Evolutionary conservation across 768 basidiomycete species (phyloP).

Genomic region (Postia placenta): DNA sequence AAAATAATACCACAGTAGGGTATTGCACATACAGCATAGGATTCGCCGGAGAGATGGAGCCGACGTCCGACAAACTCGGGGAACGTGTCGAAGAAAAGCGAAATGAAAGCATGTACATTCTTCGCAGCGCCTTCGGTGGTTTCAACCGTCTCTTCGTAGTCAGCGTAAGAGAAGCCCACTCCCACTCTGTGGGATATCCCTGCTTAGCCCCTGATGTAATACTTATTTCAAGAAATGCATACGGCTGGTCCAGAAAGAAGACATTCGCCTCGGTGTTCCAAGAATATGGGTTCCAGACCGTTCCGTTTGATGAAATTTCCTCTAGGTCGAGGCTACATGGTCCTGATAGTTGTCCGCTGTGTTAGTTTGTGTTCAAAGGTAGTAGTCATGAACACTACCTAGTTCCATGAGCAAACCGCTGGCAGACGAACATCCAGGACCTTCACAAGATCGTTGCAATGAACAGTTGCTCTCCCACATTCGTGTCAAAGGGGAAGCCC

Average conservation of each 20-base stretch:
- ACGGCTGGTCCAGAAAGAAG: constrained; percentile 66
- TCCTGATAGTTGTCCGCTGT: constrained; percentile 29
- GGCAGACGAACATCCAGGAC: constrained; percentile 53
- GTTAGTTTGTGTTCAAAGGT: constrained; percentile 3
- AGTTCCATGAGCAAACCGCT: constrained; percentile 58
- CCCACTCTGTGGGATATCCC: constrained; percentile 39
- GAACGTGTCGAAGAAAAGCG: constrained; percentile 79
- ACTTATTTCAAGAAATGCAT: not conserved
- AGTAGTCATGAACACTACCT: constrained; percentile 21
- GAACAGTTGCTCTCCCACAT: not conserved
- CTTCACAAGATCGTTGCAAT: constrained; percentile 23
- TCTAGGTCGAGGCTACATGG: constrained; percentile 56
- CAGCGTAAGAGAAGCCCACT: constrained; percentile 68
- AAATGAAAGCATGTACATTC: constrained; percentile 68
- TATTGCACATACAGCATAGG: constrained; percentile 53
- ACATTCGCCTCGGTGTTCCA: constrained; percentile 66
- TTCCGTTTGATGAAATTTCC: constrained; percentile 48
- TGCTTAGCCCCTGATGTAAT: not conserved
- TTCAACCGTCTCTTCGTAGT: constrained; percentile 59
- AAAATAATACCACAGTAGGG: not conserved
- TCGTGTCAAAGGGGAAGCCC: constrained; percentile 22
- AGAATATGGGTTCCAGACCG: constrained; percentile 55
- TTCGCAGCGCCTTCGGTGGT: constrained; percentile 76
- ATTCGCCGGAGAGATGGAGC: constrained; percentile 70
- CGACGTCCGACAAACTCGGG: constrained; percentile 60